Evolutionary conservation across 2,329 filamentous ascomycete genomes (phyloP).

Genomic region (Ophiostoma triangulosporum): DNA sequence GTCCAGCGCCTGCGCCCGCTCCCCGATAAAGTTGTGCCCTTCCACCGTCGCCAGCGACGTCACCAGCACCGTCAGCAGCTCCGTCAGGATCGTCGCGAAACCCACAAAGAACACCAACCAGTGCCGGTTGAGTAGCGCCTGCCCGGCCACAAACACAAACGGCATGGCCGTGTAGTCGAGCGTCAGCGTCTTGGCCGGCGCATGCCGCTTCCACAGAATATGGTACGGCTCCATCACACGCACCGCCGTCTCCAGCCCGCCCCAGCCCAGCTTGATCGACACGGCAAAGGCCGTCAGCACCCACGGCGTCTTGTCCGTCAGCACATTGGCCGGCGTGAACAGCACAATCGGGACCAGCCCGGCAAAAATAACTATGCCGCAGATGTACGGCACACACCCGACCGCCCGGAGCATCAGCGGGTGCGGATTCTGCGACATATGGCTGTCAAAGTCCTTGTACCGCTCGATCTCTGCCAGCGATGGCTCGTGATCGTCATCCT

Average conservation of each 20-base stretch:
- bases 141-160: conserved; percentile 50
- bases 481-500: conserved; percentile 38
- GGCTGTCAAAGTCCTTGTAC: conserved; percentile 27
- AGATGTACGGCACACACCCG: conserved; percentile 47
- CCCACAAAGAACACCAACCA: conserved; percentile 54
- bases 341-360: conserved; percentile 47
- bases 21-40: conserved; percentile 38
- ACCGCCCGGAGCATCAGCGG: conserved; percentile 52
- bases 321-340: conserved; percentile 39
- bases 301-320: conserved; percentile 52
- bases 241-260: conserved; percentile 52
- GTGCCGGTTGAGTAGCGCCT: conserved; percentile 50
- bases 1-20: conserved; percentile 10
- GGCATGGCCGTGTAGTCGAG: conserved; percentile 63
- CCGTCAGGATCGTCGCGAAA: conserved; percentile 56
- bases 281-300: conserved; percentile 52
- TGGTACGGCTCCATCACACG: conserved; percentile 66
- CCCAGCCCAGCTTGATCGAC: conserved; percentile 54
- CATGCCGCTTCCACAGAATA: conserved; percentile 51
- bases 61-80: conserved; percentile 57
- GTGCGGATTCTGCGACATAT: conserved; percentile 48
- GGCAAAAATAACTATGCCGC: conserved; percentile 41
- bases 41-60: conserved; percentile 52
- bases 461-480: conserved; percentile 27
- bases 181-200: conserved; percentile 50